Conservation (phyloP, 2,329 filamentous ascomycete genomes). For the Aureobasidium sp. region DNA sequence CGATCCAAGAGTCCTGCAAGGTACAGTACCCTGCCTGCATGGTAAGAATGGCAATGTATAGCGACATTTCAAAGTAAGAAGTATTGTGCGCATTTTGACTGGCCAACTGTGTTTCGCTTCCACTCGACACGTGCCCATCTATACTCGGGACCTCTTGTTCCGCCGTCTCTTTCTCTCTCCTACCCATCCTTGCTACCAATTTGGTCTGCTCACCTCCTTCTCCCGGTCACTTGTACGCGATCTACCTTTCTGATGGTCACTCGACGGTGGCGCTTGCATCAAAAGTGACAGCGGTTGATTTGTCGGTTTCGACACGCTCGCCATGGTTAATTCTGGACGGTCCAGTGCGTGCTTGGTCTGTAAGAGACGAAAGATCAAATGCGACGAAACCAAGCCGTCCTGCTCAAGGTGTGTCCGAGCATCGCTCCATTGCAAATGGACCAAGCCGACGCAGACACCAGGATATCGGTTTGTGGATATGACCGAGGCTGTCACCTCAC, state of each 20-base stretch:
- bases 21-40: neutral
- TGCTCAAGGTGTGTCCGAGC: neutral
- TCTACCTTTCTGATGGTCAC: neutral
- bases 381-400: neutral
- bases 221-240: too few relatives aligned
- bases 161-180: too few relatives aligned
- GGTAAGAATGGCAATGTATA: neutral
- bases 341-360: neutral
- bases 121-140: neutral
- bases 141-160: neutral
- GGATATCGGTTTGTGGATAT: neutral
- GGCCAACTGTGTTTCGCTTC: neutral
- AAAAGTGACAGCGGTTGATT: neutral
- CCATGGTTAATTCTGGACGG: neutral
- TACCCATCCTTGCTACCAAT: too few relatives aligned
- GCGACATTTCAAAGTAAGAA: neutral
- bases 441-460: neutral
- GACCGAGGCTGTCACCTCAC: neutral
- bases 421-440: neutral
- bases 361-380: conserved; percentile 1
- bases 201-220: too few relatives aligned
- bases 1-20: too few relatives aligned
- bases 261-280: too few relatives aligned
- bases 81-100: neutral
- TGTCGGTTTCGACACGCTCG: neutral